Base-by-base conservation (phyloP, 306 rosid species). In the Castanea mollissima region DNA sequence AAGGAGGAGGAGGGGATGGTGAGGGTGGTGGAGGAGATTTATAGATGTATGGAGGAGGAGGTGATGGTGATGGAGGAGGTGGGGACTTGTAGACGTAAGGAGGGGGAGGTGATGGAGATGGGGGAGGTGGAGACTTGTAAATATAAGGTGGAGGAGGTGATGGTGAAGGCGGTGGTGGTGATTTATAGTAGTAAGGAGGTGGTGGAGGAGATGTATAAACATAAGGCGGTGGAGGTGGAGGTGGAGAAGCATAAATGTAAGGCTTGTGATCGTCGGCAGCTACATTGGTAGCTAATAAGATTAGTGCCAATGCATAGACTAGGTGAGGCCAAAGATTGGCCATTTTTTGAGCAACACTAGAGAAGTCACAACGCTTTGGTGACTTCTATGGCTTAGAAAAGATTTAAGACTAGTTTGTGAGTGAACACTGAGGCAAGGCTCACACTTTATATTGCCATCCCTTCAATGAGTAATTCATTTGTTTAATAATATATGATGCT, bases 251-350 rank as follows among this genome's bases (percentile, higher is more conserved):
- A 74, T 75, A 79, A 25, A 34, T 59, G 16, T 78, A 78, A 29
- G 81, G 75, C 25, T 71, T 44, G 34, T 78, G n/a, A 20, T 69
- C 35, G 46, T 46, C 12, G 5, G 87, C 87, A 2, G 68, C 87
- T 71, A 79, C 84, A 75, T 67, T 64, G 59, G 78, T 79, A 20
- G 78, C 81, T 29, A 83, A 25, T 29, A 79, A 46, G 81, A 83
- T 44, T 71, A 79, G 5, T 55, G 81, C 84, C 59, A 79, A 46
- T 27, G 78, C 81, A 83, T 10, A 79, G 29, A 56, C 35, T 8
- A 83, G 65, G 35, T 31, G 52, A 23, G 75, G 87, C 84, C 83
- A 79, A 71, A 4, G 68, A 63, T 44, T 71, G 76, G 81, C 81
- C 87, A 83, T 83, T 72, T 63, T 58, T 71, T 70, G 21, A 41